Evolutionary conservation across 345 rosid species (phyloP).

Genomic region (Arabis alpina): DNA sequence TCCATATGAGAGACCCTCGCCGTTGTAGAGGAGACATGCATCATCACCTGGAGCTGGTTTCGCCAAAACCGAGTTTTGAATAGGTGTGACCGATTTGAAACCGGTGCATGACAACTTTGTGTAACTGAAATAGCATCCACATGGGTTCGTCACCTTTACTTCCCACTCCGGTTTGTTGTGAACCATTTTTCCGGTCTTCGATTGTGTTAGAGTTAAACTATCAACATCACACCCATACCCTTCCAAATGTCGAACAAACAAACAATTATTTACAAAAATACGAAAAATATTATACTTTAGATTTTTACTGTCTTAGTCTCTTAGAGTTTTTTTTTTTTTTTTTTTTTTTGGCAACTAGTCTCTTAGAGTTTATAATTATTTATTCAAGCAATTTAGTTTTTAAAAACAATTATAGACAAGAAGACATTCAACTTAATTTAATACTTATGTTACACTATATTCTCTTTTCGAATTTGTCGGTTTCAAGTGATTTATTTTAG

Average conservation of each 20-base stretch:
- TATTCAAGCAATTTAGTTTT: too few relatives aligned
- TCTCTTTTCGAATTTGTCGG: not conserved
- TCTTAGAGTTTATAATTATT: not conserved
- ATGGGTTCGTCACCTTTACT: not conserved
- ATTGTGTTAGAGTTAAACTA: not conserved
- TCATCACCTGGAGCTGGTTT: conserved; percentile 1
- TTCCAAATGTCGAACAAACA: not conserved
- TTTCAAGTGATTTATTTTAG: too few relatives aligned
- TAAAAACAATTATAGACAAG: too few relatives aligned
- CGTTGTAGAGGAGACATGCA: conserved; percentile 1
- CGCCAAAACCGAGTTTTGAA: not conserved
- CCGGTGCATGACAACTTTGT: conserved; percentile 19
- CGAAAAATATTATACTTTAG: too few relatives aligned
- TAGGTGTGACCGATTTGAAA: conserved; percentile 13
- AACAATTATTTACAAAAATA: too few relatives aligned
- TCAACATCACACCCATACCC: not conserved
- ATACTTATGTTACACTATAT: too few relatives aligned
- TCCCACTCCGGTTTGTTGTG: conserved; percentile 26
- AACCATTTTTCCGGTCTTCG: conserved; percentile 14
- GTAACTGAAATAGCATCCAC: not conserved
- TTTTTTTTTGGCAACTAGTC: too few relatives aligned
- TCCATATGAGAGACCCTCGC: fast-evolving
- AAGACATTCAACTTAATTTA: too few relatives aligned
- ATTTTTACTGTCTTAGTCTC: too few relatives aligned
- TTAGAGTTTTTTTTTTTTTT: too few relatives aligned